Base-by-base conservation (phyloP, 495 filamentous ascomycete species). In the Tuber indicum region DNA sequence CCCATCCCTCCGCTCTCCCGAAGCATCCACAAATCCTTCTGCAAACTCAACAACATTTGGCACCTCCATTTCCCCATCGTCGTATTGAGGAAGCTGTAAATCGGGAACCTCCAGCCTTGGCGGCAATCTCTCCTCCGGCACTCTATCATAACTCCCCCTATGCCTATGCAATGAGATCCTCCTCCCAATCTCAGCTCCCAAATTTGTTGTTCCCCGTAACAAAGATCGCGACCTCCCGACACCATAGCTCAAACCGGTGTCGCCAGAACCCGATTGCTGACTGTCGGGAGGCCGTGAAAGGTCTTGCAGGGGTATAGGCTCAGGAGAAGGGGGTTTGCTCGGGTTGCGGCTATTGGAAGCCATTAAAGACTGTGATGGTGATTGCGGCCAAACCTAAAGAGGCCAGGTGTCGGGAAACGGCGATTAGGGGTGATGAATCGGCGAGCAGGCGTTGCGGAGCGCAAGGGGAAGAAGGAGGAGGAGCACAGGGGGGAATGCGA, bases 301-400 rank as follows among this genome's bases (percentile, higher is more conserved):
- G 84, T 97, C 91, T 84, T 92, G 91, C 72, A 98, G 86, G 71
- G 94, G 93, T 85, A 97, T 97, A 66, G 91, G 91, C 77, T 93
- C 91, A 72, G 88, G 85, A 46, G 89, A 84, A 58, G 88, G 78
- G 76, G 86, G 82, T 44, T 87, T 84, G 78, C 86, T 85, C 82
- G 87, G 84, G 78, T 85, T 86, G 47, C 86, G 85, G 82, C 86
- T 87, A 84, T 88, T 86, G 72, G 89, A 88, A 85, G 89, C 89
- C 91, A 92, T 92, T 71, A 73, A 62, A 43, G 44, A 71, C 26
- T 45, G 16, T 26, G 36, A 32, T 3, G 17, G 36, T 16, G 71
- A 32, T 43, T 42, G 36, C 71, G 36, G 71, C 23, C 44, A 42
- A 45, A 9, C 17, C 71, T 72, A 19, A 12, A 72, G 14, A 26